These are phyloP conservation scores for Ophiostoma perfectum DNA, from an alignment of 2,329 filamentous ascomycete species.

Conservation along the genomic window DNA sequence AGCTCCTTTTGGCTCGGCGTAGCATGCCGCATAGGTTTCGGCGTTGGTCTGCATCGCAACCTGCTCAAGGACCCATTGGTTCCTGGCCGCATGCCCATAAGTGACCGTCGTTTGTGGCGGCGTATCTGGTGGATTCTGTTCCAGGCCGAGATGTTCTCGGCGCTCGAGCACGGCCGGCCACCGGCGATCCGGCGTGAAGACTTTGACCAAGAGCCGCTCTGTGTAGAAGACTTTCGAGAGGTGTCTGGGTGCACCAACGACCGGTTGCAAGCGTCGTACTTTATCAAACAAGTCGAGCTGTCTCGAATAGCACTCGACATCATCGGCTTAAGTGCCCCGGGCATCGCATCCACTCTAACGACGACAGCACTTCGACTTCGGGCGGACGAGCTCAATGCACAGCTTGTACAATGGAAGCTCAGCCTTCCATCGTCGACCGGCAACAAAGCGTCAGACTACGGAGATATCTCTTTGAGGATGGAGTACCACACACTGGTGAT, in stretches of 20 bases:
- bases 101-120: conserved; percentile 22
- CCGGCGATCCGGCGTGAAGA: conserved; percentile 49
- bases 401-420: conserved; percentile 21
- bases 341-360: not conserved
- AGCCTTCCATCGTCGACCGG: not conserved
- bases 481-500: conserved; percentile 22
- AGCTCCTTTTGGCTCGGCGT: conserved; percentile 21
- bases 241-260: conserved; percentile 2
- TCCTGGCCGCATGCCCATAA: conserved; percentile 19
- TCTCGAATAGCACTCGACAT: conserved; percentile 18
- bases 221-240: conserved; percentile 39
- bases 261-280: not conserved
- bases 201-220: conserved; percentile 44
- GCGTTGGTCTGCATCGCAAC: conserved; percentile 21
- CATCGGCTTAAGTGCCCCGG: conserved; percentile 10
- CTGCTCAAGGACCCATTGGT: conserved; percentile 22
- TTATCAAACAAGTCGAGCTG: conserved; percentile 15
- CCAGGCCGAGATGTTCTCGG: conserved; percentile 37
- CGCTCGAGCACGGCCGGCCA: conserved; percentile 44
- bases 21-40: conserved; percentile 18
- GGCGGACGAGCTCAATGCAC: conserved; percentile 14
- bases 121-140: conserved; percentile 40
- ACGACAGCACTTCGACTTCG: not conserved
- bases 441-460: conserved; percentile 10
- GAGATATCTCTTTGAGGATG: conserved; percentile 15